phyloP scores from a whole-genome alignment of 1,284 basidiomycete species.

The Malassezia sp. region DNA sequence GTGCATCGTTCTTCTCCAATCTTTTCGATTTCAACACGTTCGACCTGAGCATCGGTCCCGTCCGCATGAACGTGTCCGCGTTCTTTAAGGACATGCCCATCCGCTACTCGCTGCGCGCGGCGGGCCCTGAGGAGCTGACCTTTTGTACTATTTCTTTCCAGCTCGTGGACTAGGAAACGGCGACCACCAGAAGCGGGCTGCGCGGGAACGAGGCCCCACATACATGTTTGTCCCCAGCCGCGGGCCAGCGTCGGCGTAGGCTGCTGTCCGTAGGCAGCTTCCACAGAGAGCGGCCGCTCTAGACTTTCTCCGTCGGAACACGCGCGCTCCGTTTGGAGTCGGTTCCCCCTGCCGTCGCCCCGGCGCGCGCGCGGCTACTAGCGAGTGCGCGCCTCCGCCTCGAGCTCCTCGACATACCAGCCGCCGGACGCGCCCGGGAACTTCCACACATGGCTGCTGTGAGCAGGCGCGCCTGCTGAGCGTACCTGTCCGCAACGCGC shows the following conservation, averaged over 20 bases:
- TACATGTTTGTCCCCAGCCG: too few species aligned
- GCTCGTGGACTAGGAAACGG: conserved; percentile 47
- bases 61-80: conserved; percentile 27
- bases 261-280: too few species aligned
- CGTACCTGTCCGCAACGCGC: conserved; percentile 6
- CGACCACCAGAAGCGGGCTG: too few species aligned
- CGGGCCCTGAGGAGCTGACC: conserved; percentile 43
- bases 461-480: neutral
- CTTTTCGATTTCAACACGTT: conserved; percentile 41
- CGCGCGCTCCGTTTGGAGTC: too few species aligned
- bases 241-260: too few species aligned
- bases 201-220: too few species aligned
- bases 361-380: too few species aligned
- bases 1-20: conserved; percentile 36
- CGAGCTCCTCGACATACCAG: neutral
- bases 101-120: conserved; percentile 47
- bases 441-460: conserved; percentile 8
- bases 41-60: conserved; percentile 34
- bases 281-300: too few species aligned
- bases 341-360: too few species aligned
- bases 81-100: conserved; percentile 48
- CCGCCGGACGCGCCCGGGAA: conserved; percentile 8
- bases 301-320: too few species aligned
- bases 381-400: too few species aligned
- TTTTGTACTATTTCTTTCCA: conserved; percentile 48